Evolutionary conservation across 306 rosid species (phyloP).

Genomic region (Styphnolobium japonicum): DNA sequence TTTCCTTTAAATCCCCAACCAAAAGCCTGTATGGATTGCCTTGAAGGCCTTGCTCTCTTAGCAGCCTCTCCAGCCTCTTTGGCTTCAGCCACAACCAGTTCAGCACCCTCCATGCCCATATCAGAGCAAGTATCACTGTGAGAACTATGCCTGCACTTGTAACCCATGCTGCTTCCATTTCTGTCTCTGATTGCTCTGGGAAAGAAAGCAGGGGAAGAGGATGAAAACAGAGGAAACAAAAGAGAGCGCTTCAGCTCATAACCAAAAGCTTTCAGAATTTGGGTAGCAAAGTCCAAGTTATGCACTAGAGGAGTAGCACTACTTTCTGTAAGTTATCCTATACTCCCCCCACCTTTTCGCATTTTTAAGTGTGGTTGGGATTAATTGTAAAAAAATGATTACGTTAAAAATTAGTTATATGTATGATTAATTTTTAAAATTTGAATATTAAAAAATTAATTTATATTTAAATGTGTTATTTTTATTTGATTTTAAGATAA

Average conservation of each 20-base stretch:
- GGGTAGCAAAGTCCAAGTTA: not conserved
- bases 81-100: slow-evolving; percentile 45
- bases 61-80: slow-evolving; percentile 27
- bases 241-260: no score
- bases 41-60: slow-evolving; percentile 33
- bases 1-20: no score
- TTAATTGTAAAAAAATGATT: no score
- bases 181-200: not conserved
- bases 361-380: no score
- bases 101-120: slow-evolving; percentile 34
- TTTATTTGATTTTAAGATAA: no score
- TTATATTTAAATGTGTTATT: no score
- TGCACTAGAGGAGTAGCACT: no score
- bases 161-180: not conserved
- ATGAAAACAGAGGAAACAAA: not conserved
- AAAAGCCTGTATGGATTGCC: slow-evolving; percentile 36
- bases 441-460: no score
- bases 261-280: not conserved
- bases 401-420: no score
- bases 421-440: no score
- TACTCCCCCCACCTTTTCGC: no score
- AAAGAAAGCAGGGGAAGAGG: not conserved
- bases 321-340: no score
- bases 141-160: not conserved
- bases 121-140: not conserved